phyloP scores from a whole-genome alignment of 108 stramenopile species.

The Nannochloropsis gaditana region DNA sequence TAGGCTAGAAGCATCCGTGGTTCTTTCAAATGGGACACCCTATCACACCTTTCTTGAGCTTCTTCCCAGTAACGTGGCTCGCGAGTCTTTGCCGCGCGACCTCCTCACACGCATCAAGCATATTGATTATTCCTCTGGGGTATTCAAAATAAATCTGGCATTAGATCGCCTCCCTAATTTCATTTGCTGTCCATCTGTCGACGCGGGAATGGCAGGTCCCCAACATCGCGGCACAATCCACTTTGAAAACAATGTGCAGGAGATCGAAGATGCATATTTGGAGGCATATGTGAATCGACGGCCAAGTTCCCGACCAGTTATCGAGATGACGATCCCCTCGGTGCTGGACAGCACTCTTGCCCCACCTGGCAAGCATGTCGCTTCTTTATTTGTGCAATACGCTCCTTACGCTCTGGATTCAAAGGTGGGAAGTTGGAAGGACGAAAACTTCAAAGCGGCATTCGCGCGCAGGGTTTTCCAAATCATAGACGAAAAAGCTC shows the following conservation, averaged over 20 bases:
- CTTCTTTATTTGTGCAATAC: slow-evolving; percentile 49
- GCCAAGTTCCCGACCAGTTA: slow-evolving; percentile 41
- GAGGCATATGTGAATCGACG: slow-evolving; percentile 14
- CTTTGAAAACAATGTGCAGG: slow-evolving; percentile 27
- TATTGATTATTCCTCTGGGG: slow-evolving; percentile 33
- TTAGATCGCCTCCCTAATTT: slow-evolving; percentile 33
- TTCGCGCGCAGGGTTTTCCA: slow-evolving; percentile 30
- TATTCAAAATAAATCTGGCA: slow-evolving; percentile 51
- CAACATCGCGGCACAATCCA: slow-evolving; percentile 50
- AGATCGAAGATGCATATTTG: slow-evolving; percentile 34
- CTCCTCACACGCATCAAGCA: slow-evolving; percentile 11
- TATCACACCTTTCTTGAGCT: slow-evolving; percentile 34
- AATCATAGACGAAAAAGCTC: neutral
- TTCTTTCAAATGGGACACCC: slow-evolving; percentile 28
- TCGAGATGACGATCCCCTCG: slow-evolving; percentile 53
- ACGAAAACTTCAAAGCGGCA: slow-evolving; percentile 24
- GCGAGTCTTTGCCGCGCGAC: neutral
- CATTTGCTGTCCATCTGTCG: slow-evolving; percentile 15
- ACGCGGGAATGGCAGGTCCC: slow-evolving; percentile 22
- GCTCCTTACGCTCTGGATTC: slow-evolving; percentile 39
- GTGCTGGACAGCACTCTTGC: slow-evolving; percentile 41
- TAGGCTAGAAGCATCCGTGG: neutral
- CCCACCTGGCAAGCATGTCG: slow-evolving; percentile 46
- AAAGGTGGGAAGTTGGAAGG: slow-evolving; percentile 30
- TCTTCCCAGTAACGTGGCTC: slow-evolving; percentile 18